Percentiles rank a stretch among this genome's conserved stretches.
Conservation (phyloP, 2,329 filamentous ascomycete genomes). For the Teratosphaeria viscida region DNA sequence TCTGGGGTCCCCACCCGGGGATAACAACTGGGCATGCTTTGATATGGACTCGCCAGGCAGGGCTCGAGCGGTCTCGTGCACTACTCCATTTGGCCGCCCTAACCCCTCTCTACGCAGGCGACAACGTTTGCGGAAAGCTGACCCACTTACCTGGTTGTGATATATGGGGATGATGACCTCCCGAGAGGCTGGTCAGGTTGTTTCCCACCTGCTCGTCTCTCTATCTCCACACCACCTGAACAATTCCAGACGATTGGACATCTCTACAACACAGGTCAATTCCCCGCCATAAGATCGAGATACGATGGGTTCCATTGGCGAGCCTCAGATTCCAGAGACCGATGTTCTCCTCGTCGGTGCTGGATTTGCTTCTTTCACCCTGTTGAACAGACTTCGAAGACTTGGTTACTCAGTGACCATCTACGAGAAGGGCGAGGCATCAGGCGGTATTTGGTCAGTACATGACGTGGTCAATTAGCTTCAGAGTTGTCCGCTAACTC, state of each 20-base stretch:
- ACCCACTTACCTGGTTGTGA: background rate
- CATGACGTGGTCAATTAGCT: slow-evolving; percentile 8
- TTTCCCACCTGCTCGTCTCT: background rate
- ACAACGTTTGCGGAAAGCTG: background rate
- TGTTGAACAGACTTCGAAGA: slow-evolving; percentile 24
- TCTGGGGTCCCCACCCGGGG: background rate
- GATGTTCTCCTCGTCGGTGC: slow-evolving; percentile 11
- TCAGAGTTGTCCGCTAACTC: background rate
- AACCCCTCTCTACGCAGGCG: background rate
- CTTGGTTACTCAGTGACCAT: slow-evolving; percentile 23
- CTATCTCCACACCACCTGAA: background rate
- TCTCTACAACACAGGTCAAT: background rate
- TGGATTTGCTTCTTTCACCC: slow-evolving; percentile 8
- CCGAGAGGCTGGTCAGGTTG: background rate
- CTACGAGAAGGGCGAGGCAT: slow-evolving; percentile 25
- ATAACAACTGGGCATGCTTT: background rate
- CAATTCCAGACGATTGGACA: background rate
- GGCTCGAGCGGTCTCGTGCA: background rate
- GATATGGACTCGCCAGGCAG: background rate
- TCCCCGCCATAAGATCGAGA: background rate
- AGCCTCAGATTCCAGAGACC: slow-evolving; percentile 14
- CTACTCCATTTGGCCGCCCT: background rate
- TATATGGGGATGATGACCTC: background rate
- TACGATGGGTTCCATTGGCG: slow-evolving; percentile 18
- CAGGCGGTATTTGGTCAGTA: slow-evolving; percentile 27